Percentiles rank a stretch among this genome's conserved stretches.
Conservation (phyloP, 108 stramenopile genomes). For the Heterococcus sp. region DNA sequence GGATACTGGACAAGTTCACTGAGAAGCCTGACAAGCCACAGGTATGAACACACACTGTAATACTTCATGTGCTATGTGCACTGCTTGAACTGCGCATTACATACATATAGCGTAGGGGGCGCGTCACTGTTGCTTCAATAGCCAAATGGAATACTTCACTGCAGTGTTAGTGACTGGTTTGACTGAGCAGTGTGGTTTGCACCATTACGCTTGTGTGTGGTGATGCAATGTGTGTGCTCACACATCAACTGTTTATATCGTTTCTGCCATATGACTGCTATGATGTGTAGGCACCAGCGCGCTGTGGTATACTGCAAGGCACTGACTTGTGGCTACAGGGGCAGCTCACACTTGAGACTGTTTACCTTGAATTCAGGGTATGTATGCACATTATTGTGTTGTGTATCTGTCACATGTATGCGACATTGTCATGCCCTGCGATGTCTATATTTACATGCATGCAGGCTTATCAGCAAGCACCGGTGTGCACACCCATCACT, state of each 20-base stretch:
- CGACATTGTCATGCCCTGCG: too few relatives aligned
- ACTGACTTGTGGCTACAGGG: slow-evolving; percentile 39
- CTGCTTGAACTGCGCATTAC: too few relatives aligned
- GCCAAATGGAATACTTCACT: not conserved
- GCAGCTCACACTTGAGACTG: slow-evolving; percentile 31
- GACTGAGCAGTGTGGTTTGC: too few relatives aligned
- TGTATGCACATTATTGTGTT: too few relatives aligned
- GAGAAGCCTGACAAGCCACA: slow-evolving; percentile 27
- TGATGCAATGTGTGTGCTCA: not conserved
- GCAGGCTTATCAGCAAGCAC: too few relatives aligned
- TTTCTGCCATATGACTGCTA: not conserved
- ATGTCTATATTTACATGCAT: too few relatives aligned
- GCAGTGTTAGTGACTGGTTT: not conserved
- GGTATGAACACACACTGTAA: too few relatives aligned
- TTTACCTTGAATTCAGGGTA: slow-evolving; percentile 27
- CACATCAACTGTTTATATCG: not conserved
- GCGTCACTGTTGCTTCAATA: not conserved
- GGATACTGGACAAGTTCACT: slow-evolving; percentile 12
- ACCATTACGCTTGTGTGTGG: too few relatives aligned
- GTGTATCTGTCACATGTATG: too few relatives aligned
- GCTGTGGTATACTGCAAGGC: slow-evolving; percentile 39
- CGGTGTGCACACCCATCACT: too few relatives aligned
- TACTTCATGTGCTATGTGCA: too few relatives aligned
- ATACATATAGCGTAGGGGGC: too few relatives aligned
- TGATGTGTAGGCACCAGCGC: not conserved